phyloP scores from a whole-genome alignment of 768 basidiomycete species.

The Leccinum uliginosum region DNA sequence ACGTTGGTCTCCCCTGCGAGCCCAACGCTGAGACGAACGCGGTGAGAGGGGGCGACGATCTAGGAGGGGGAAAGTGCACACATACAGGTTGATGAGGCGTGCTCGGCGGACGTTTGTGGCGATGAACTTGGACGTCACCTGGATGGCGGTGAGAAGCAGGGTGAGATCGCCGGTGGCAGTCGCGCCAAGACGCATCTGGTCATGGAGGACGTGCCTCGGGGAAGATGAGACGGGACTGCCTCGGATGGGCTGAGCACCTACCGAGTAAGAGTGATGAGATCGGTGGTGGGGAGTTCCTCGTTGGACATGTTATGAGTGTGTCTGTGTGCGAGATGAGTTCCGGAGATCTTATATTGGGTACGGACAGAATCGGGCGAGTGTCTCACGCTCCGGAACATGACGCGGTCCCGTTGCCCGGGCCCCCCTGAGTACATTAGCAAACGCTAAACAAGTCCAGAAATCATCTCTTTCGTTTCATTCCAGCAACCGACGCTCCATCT shows the following conservation, averaged over 20 bases:
- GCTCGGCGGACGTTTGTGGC: constrained; percentile 97
- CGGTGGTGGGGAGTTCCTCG: constrained; percentile 73
- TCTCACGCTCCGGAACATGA: constrained; percentile 28
- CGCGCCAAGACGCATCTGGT: constrained; percentile 78
- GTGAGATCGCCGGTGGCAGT: constrained; percentile 92
- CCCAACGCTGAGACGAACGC: constrained; percentile 76
- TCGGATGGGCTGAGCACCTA: constrained; percentile 30
- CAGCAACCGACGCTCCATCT: constrained; percentile 42
- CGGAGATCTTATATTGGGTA: constrained; percentile 5
- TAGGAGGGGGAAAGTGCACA: constrained; percentile 16
- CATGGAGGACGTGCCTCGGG: constrained; percentile 77
- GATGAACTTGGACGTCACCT: constrained; percentile 95
- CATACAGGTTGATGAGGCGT: constrained; percentile 93
- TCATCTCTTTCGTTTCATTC: constrained; percentile 63
- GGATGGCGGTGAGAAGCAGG: constrained; percentile 90
- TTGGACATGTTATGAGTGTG: constrained; percentile 24
- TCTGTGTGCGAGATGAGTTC: neutral
- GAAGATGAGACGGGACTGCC: constrained; percentile 1
- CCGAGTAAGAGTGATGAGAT: constrained; percentile 92
- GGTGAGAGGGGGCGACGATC: neutral
- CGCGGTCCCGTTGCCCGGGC: neutral
- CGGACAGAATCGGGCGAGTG: constrained; percentile 21
- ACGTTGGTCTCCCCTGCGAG: constrained; percentile 95
- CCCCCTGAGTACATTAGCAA: constrained; percentile 13
- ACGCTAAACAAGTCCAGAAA: constrained; percentile 5